Percentiles rank a stretch among this genome's conserved stretches.
phyloP scores from a whole-genome alignment of 2,329 filamentous ascomycete species.

The Thielaviopsis ethacetica region DNA sequence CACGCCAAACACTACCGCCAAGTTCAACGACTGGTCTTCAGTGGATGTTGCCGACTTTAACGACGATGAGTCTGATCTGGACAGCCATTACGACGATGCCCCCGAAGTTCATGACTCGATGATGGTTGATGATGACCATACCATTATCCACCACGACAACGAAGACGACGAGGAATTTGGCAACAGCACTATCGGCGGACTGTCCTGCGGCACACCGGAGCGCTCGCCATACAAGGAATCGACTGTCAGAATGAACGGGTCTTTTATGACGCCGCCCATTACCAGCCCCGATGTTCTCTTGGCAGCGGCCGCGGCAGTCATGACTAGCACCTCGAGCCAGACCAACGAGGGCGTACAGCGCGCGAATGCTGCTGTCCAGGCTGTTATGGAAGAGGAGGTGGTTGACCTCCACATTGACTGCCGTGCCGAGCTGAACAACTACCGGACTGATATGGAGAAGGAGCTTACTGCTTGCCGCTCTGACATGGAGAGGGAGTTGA shows the following conservation, averaged over 20 bases:
- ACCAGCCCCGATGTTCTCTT: conserved; percentile 29
- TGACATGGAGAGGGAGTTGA: neutral
- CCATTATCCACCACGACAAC: conserved; percentile 23
- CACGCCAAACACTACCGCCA: conserved; percentile 6
- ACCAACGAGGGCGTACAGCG: neutral
- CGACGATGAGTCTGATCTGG: conserved; percentile 5
- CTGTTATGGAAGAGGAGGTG: neutral
- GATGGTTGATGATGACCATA: conserved; percentile 19
- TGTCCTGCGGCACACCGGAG: conserved; percentile 34
- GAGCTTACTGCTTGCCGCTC: neutral
- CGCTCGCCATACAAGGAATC: conserved; percentile 16
- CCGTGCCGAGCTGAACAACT: neutral
- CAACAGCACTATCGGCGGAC: conserved; percentile 32
- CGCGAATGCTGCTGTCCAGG: conserved; percentile 4
- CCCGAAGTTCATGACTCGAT: conserved; percentile 13
- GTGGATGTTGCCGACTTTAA: neutral
- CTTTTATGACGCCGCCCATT: conserved; percentile 38
- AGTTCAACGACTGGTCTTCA: conserved; percentile 5
- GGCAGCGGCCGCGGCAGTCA: neutral
- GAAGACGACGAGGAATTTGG: conserved; percentile 27
- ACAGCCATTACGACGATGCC: conserved; percentile 14
- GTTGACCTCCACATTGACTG: conserved; percentile 23
- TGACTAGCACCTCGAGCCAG: neutral
- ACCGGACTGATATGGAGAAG: neutral
- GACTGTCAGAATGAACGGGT: conserved; percentile 14